Percentiles rank a stretch among this genome's conserved stretches.
These are phyloP conservation scores for Plantago elongata DNA, from an alignment of 257 asterid species.

Conservation along the genomic window DNA sequence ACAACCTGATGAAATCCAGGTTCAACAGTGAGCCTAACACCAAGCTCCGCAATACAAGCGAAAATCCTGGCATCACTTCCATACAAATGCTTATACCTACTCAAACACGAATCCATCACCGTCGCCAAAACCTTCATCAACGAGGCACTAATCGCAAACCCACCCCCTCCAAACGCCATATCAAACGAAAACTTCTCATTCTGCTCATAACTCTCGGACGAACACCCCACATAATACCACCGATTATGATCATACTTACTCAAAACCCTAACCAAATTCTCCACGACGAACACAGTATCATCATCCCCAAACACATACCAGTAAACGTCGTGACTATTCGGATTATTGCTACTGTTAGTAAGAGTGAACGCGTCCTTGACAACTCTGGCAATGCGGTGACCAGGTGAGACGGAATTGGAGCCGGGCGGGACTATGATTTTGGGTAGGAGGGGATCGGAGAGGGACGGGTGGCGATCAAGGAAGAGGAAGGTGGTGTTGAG, in stretches of 20 bases:
- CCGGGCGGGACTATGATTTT: too few species aligned
- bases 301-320: constrained; percentile 86
- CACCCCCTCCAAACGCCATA: constrained; percentile 91
- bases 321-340: constrained; percentile 31
- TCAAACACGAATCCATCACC: constrained; percentile 61
- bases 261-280: constrained; percentile 54
- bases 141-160: constrained; percentile 70
- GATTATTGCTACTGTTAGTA: constrained; percentile 2
- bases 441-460: too few species aligned
- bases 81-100: constrained; percentile 63
- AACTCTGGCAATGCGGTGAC: constrained; percentile 61
- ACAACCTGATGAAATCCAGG: constrained; percentile 81
- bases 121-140: constrained; percentile 58
- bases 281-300: constrained; percentile 56
- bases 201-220: constrained; percentile 72
- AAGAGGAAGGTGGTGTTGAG: constrained; percentile 55
- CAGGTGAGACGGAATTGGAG: constrained; percentile 31
- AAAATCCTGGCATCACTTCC: constrained; percentile 83
- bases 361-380: constrained; percentile 43
- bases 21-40: constrained; percentile 60
- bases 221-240: constrained; percentile 61
- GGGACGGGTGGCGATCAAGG: constrained; percentile 14
- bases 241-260: constrained; percentile 47
- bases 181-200: constrained; percentile 57
- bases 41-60: constrained; percentile 76